phyloP scores from a whole-genome alignment of 306 rosid species.

The Delonix regia region DNA sequence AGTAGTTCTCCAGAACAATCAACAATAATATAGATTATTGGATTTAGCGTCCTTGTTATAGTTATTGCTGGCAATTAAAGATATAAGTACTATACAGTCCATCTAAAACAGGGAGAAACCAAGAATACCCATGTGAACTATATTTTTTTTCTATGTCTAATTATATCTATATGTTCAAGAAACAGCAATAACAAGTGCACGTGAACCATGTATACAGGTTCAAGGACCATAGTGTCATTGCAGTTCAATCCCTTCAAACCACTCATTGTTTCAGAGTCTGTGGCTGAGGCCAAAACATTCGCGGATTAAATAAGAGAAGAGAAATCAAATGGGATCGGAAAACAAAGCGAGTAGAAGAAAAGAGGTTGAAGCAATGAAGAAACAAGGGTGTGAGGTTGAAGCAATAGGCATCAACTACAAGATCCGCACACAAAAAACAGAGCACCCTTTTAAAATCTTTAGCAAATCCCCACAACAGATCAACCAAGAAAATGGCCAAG shows the following conservation, averaged over 20 bases:
- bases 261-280: constrained; percentile 35
- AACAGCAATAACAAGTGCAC: constrained; percentile 37
- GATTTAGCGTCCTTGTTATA: constrained; percentile 9
- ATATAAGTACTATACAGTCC: constrained; percentile 10
- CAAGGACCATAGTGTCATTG: constrained; percentile 41
- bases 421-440: constrained; percentile 44
- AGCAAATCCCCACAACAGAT: constrained; percentile 33
- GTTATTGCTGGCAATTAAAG: constrained; percentile 3
- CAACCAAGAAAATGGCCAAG: constrained; percentile 28
- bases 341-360: constrained; percentile 28
- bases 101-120: constrained; percentile 18
- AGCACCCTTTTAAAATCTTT: constrained; percentile 51
- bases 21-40: too few species aligned
- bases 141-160: constrained; percentile 5
- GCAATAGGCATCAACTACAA: constrained; percentile 66
- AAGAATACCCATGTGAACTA: constrained; percentile 36
- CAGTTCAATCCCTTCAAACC: constrained; percentile 15
- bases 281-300: constrained; percentile 38
- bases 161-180: constrained; percentile 3
- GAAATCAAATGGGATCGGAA: constrained; percentile 27
- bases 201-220: constrained; percentile 43
- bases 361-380: constrained; percentile 57
- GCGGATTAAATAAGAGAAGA: constrained; percentile 32
- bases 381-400: constrained; percentile 80
- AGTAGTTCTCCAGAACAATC: constrained; percentile 4